phyloP scores from a whole-genome alignment of 2,329 filamentous ascomycete genomes.

The Remersonia thermophila region DNA sequence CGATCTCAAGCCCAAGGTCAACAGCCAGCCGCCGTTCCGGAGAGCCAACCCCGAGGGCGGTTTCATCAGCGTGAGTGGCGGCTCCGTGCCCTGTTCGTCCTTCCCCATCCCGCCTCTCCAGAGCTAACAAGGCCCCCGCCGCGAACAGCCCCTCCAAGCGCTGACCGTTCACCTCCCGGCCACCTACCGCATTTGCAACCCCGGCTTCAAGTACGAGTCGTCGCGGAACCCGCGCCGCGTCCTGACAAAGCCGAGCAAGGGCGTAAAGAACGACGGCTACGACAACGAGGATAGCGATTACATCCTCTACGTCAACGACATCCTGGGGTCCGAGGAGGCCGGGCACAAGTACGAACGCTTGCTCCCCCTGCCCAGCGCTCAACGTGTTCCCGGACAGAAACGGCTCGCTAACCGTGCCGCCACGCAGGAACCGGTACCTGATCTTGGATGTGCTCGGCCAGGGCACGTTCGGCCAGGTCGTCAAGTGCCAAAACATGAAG shows the following conservation, averaged over 20 bases:
- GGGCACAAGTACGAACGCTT: constrained; percentile 71
- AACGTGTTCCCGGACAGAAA: too few relatives aligned
- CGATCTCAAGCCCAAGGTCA: constrained; percentile 74
- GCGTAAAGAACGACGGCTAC: constrained; percentile 94
- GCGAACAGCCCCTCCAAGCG: constrained; percentile 72
- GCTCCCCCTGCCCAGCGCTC: too few relatives aligned
- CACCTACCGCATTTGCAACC: constrained; percentile 97
- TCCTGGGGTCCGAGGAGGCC: constrained; percentile 91
- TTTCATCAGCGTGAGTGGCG: constrained; percentile 74
- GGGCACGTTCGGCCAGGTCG: constrained; percentile 95
- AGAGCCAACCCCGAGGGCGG: constrained; percentile 93
- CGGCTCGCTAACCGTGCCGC: too few relatives aligned
- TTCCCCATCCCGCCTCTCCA: neutral
- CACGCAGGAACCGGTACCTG: constrained; percentile 72
- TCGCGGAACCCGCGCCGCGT: constrained; percentile 92
- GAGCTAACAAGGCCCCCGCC: constrained; percentile 1
- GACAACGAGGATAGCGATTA: constrained; percentile 99
- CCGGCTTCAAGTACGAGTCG: constrained; percentile 95
- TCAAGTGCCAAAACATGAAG: constrained; percentile 97
- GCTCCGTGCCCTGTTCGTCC: constrained; percentile 1
- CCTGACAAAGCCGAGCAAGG: constrained; percentile 96
- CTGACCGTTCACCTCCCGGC: constrained; percentile 85
- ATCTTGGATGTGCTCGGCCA: constrained; percentile 95
- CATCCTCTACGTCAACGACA: constrained; percentile 98
- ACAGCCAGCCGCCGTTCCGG: constrained; percentile 77